Conservation (phyloP, 176 grass and related monocot species). For the Miscanthus lutarioriparius region DNA sequence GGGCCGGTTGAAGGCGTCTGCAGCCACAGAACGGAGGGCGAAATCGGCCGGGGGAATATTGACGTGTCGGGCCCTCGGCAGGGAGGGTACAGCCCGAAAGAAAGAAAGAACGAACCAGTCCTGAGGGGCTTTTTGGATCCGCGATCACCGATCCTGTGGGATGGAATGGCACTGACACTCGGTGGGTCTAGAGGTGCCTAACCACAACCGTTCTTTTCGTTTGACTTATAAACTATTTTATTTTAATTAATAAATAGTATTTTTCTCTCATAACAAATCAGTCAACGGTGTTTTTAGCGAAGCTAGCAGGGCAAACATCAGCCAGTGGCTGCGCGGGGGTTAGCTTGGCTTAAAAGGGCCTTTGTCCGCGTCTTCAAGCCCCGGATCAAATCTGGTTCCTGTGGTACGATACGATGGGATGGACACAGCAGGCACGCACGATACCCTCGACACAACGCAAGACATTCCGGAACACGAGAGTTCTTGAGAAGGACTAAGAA, state of each 20-base stretch:
- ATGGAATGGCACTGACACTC: not conserved
- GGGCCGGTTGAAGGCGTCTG: not conserved
- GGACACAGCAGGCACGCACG: not conserved
- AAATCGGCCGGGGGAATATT: slow-evolving; percentile 16
- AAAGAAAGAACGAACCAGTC: slow-evolving; percentile 11
- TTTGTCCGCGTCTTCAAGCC: slow-evolving; percentile 5
- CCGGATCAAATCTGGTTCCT: not conserved
- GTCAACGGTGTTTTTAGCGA: no score
- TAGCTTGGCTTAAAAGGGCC: slow-evolving; percentile 4
- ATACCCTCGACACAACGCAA: not conserved
- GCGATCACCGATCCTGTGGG: slow-evolving; percentile 10
- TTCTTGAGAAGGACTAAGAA: not conserved
- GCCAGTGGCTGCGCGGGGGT: not conserved
- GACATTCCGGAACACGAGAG: not conserved
- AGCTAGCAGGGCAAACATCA: no score
- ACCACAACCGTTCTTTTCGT: no score
- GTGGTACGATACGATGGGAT: not conserved
- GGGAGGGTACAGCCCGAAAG: not conserved
- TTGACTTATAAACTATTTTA: no score
- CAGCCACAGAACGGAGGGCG: not conserved
- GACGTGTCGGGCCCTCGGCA: slow-evolving; percentile 19
- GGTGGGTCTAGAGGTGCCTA: slow-evolving; percentile 16
- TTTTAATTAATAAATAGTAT: no score
- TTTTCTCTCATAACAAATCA: no score
- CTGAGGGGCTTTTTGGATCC: not conserved